Conservation (phyloP, 2,329 filamentous ascomycete genomes). For the Trichoderma cornu-damae region DNA sequence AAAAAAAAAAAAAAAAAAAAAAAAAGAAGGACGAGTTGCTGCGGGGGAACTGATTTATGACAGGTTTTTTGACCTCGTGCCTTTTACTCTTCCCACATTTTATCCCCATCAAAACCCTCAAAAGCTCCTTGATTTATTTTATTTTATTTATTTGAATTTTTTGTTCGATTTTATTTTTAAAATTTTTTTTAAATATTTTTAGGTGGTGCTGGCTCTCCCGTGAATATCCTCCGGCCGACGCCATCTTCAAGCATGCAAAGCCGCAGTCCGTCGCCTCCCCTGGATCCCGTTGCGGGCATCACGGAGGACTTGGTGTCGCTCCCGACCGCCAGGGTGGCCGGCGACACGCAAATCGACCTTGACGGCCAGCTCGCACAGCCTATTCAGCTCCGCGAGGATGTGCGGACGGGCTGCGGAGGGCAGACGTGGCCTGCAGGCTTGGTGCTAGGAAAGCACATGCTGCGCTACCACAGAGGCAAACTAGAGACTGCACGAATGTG, state of each 20-base stretch:
- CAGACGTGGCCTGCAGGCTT: constrained; percentile 93
- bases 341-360: constrained; percentile 55
- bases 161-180: neutral
- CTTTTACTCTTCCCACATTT: too few species aligned
- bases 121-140: too few species aligned
- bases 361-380: constrained; percentile 66
- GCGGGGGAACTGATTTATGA: constrained; percentile 5
- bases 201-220: too few species aligned
- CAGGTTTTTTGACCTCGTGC: too few species aligned
- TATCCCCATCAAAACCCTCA: too few species aligned
- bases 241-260: constrained; percentile 13
- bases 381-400: constrained; percentile 76
- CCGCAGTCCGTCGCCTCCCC: constrained; percentile 43
- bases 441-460: constrained; percentile 79
- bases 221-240: neutral
- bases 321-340: constrained; percentile 52
- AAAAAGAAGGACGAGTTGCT: constrained; percentile 14
- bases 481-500: constrained; percentile 68
- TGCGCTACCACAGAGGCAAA: constrained; percentile 63
- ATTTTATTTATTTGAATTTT: neutral
- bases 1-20: too few species aligned
- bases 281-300: constrained; percentile 45
- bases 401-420: constrained; percentile 83
- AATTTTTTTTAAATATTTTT: neutral
- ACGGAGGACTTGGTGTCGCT: constrained; percentile 55